Percentiles rank a stretch among this genome's conserved stretches.
These are phyloP conservation scores for Bocquillonia castaneifolia DNA, from an alignment of 441 rosid species.

Conservation along the genomic window DNA sequence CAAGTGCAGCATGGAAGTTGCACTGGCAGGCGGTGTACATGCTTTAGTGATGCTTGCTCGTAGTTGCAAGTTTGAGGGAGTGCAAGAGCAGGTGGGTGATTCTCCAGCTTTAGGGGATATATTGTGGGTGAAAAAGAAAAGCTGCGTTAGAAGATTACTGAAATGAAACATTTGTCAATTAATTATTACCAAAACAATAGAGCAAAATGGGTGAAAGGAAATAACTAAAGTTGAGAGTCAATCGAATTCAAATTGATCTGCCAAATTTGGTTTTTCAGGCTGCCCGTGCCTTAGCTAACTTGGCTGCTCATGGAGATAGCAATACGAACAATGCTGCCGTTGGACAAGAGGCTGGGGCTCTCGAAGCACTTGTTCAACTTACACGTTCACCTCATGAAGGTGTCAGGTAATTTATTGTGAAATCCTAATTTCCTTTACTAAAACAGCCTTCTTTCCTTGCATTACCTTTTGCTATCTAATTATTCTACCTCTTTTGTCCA, in stretches of 20 bases:
- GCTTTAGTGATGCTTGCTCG: constrained; percentile 94
- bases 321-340: constrained; percentile 89
- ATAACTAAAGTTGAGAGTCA: constrained; percentile 5
- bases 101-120: constrained; percentile 6
- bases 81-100: constrained; percentile 79
- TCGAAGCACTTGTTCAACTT: constrained; percentile 90
- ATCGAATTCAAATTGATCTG: background rate
- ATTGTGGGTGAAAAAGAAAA: background rate
- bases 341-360: constrained; percentile 93
- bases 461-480: background rate
- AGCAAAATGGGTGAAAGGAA: constrained; percentile 2
- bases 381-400: constrained; percentile 88
- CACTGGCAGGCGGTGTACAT: constrained; percentile 83
- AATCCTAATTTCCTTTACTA: background rate
- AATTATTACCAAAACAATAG: background rate
- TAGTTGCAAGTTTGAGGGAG: constrained; percentile 85
- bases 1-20: constrained; percentile 92
- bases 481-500: background rate
- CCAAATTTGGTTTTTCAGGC: constrained; percentile 43
- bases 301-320: constrained; percentile 99
- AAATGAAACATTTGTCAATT: constrained; percentile 3
- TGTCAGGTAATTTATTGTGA: constrained; percentile 53
- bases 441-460: background rate
- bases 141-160: background rate
- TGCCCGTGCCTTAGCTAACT: constrained; percentile 94